Percentiles rank a stretch among this genome's conserved stretches.
Conservation (phyloP, 140 eudicot species). For the Oenanthe javanica region DNA sequence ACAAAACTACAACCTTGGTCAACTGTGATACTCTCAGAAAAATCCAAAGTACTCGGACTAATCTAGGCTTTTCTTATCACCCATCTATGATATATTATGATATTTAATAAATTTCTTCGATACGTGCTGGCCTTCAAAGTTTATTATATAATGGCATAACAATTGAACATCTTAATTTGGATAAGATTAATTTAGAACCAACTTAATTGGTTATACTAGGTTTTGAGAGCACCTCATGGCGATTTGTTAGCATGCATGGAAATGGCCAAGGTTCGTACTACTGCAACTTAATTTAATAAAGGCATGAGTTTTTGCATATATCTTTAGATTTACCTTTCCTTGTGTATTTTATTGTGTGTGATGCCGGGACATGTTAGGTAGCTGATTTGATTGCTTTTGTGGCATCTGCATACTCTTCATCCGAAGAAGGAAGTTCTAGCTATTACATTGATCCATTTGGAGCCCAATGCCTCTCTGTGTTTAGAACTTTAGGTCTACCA, state of each 20-base stretch:
- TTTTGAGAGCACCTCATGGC: conserved; percentile 92
- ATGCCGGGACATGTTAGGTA: conserved; percentile 31
- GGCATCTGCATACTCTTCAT: conserved; percentile 64
- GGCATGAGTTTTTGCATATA: neutral
- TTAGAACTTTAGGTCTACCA: conserved; percentile 83
- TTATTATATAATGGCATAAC: neutral
- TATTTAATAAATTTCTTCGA: neutral
- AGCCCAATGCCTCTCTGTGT: conserved; percentile 81
- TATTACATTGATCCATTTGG: conserved; percentile 84
- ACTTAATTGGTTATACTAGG: conserved; percentile 25
- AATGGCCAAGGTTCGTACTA: conserved; percentile 86
- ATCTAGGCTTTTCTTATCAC: neutral
- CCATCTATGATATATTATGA: no score
- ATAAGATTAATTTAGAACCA: neutral
- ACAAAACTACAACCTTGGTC: neutral
- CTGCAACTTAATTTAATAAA: neutral
- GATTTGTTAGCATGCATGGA: conserved; percentile 88
- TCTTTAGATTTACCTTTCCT: neutral
- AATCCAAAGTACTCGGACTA: neutral
- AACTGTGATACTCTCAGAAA: neutral
- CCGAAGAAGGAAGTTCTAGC: conserved; percentile 35
- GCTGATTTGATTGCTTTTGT: conserved; percentile 95
- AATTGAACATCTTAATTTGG: neutral
- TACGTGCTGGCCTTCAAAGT: neutral
- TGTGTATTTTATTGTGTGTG: neutral